Evolutionary conservation across 1,284 basidiomycete genomes (phyloP).

Genomic region (Irpex lacteus): DNA sequence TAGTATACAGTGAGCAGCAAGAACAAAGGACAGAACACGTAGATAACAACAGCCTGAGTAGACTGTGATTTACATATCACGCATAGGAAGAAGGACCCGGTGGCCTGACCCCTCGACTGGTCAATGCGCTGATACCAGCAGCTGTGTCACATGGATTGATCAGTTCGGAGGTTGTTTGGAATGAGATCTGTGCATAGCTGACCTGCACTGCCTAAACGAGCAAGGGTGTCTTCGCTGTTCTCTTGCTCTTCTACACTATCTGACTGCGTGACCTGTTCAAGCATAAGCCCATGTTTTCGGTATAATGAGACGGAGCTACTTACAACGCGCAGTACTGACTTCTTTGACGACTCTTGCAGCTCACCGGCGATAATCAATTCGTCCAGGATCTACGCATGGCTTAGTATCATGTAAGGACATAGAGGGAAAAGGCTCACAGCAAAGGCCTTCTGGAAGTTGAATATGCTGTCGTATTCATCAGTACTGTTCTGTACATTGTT

Average conservation of each 20-base stretch:
- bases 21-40: neutral
- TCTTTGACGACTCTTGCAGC: slow-evolving; percentile 98
- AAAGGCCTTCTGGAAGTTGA: slow-evolving; percentile 98
- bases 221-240: slow-evolving; percentile 74
- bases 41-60: neutral
- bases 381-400: slow-evolving; percentile 75
- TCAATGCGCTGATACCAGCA: slow-evolving; percentile 15
- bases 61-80: slow-evolving; percentile 7
- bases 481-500: neutral
- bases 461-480: slow-evolving; percentile 59
- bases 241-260: slow-evolving; percentile 81
- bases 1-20: neutral
- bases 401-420: slow-evolving; percentile 2
- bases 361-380: slow-evolving; percentile 98
- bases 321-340: slow-evolving; percentile 88
- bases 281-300: no score
- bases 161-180: slow-evolving; percentile 5
- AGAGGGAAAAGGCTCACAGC: slow-evolving; percentile 54
- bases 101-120: slow-evolving; percentile 12
- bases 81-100: slow-evolving; percentile 12
- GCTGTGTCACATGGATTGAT: neutral
- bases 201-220: slow-evolving; percentile 53
- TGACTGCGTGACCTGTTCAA: slow-evolving; percentile 70
- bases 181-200: slow-evolving; percentile 17
- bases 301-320: slow-evolving; percentile 22